A percentile compares a stretch with the other conserved stretches of the same genome.
Evolutionary conservation across 441 rosid genomes (phyloP).

Genomic region (Gossypium laxum): DNA sequence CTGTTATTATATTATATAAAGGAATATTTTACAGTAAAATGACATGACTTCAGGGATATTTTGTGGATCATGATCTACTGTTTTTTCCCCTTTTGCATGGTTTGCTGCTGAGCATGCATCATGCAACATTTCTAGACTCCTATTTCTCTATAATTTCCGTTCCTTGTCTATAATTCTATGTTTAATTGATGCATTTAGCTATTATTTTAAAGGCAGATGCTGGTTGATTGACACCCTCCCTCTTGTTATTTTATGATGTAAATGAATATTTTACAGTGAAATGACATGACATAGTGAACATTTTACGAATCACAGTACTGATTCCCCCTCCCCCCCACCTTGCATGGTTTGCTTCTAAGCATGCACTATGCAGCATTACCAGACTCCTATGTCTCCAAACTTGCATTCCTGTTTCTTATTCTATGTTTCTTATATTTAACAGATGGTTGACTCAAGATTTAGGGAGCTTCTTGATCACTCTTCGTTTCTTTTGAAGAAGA

Average conservation of each 20-base stretch:
- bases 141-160: neutral
- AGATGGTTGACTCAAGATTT: constrained; percentile 94
- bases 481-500: constrained; percentile 64
- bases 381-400: neutral
- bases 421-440: constrained; percentile 19
- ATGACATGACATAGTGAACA: neutral
- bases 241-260: neutral
- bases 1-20: neutral
- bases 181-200: no score
- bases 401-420: neutral
- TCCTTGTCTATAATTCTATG: neutral
- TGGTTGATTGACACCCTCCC: neutral
- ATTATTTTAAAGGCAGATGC: neutral
- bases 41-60: neutral
- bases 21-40: neutral
- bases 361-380: neutral
- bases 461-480: constrained; percentile 81
- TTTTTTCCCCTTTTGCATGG: neutral
- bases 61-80: neutral
- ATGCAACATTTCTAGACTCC: neutral
- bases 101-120: neutral
- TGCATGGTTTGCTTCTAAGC: neutral
- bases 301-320: neutral
- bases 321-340: neutral
- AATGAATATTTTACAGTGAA: neutral